A percentile compares a stretch with the other conserved stretches of the same genome.
Conservation (phyloP, 2,329 filamentous ascomycete species). For the Penicillium palitans region DNA sequence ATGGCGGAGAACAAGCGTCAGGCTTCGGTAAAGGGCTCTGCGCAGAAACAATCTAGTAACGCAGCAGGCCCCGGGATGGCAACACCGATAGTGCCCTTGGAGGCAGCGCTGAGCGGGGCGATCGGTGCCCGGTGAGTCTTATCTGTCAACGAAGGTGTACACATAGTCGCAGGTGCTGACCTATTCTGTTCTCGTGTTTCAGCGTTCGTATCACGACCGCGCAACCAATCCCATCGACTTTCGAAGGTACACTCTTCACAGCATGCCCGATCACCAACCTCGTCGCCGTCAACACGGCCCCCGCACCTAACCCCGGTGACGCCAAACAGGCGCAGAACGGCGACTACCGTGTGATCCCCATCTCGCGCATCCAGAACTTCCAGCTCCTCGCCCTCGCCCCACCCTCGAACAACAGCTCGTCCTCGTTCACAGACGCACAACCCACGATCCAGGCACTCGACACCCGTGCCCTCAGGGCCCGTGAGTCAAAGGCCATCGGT, state of each 20-base stretch:
- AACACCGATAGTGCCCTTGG: slow-evolving; percentile 50
- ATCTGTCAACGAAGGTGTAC: background rate
- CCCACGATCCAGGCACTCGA: slow-evolving; percentile 51
- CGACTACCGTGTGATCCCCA: slow-evolving; percentile 62
- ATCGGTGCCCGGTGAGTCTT: slow-evolving; percentile 60
- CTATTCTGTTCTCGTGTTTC: background rate
- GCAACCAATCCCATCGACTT: slow-evolving; percentile 50
- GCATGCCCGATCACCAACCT: slow-evolving; percentile 62
- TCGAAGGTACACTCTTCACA: slow-evolving; percentile 64
- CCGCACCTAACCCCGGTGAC: slow-evolving; percentile 39
- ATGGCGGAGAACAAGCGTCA: slow-evolving; percentile 64
- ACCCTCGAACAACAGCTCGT: slow-evolving; percentile 29
- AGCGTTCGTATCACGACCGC: slow-evolving; percentile 61
- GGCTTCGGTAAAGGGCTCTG: slow-evolving; percentile 51
- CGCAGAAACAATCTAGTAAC: slow-evolving; percentile 39
- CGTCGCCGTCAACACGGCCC: slow-evolving; percentile 59
- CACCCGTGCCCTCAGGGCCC: slow-evolving; percentile 53
- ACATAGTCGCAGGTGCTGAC: slow-evolving; percentile 5
- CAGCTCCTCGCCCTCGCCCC: slow-evolving; percentile 51
- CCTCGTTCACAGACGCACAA: slow-evolving; percentile 51
- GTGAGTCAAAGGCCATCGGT: slow-evolving; percentile 57
- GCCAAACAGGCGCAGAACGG: slow-evolving; percentile 46
- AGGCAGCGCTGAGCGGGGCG: slow-evolving; percentile 58
- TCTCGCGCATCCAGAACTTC: slow-evolving; percentile 60
- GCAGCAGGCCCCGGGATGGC: slow-evolving; percentile 40